phyloP scores from a whole-genome alignment of 768 basidiomycete species.

The Leccinum broughii region DNA sequence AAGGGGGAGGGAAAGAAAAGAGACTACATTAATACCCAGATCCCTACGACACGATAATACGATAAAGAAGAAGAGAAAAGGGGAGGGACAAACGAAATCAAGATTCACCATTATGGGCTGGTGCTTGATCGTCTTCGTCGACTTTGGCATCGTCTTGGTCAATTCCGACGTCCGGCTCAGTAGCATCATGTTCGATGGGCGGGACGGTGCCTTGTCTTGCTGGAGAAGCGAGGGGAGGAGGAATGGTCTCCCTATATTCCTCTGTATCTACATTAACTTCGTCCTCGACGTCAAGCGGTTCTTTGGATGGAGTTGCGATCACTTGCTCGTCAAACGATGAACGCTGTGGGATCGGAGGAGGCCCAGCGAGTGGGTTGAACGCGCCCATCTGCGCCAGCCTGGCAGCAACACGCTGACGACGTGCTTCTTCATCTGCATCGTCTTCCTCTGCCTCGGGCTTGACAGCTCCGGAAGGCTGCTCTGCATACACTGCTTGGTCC shows the following conservation, averaged over 20 bases:
- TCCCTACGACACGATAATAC: slow-evolving; percentile 24
- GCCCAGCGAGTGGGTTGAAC: slow-evolving; percentile 52
- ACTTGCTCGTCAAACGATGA: slow-evolving; percentile 15
- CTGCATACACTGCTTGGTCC: slow-evolving; percentile 6
- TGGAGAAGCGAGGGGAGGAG: slow-evolving; percentile 23
- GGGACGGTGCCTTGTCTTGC: slow-evolving; percentile 22
- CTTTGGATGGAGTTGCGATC: neutral
- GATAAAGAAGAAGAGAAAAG: slow-evolving; percentile 18
- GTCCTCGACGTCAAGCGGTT: slow-evolving; percentile 21
- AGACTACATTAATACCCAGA: slow-evolving; percentile 34
- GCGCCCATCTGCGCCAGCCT: slow-evolving; percentile 62
- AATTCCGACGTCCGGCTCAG: slow-evolving; percentile 16
- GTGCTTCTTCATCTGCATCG: slow-evolving; percentile 52
- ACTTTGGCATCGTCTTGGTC: slow-evolving; percentile 20
- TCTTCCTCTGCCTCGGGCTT: slow-evolving; percentile 46
- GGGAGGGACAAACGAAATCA: slow-evolving; percentile 28
- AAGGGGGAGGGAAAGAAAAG: neutral
- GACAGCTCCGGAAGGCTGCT: neutral
- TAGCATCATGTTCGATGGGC: neutral
- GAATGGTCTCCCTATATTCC: slow-evolving; percentile 24
- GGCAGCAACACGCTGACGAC: slow-evolving; percentile 59
- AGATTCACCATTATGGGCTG: slow-evolving; percentile 43
- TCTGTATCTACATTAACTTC: slow-evolving; percentile 27
- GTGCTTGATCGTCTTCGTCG: slow-evolving; percentile 17
- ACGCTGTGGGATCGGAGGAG: slow-evolving; percentile 26